Evolutionary conservation across 352 stramenopile genomes (phyloP).

Genomic region (Globisporangium spinosum): DNA sequence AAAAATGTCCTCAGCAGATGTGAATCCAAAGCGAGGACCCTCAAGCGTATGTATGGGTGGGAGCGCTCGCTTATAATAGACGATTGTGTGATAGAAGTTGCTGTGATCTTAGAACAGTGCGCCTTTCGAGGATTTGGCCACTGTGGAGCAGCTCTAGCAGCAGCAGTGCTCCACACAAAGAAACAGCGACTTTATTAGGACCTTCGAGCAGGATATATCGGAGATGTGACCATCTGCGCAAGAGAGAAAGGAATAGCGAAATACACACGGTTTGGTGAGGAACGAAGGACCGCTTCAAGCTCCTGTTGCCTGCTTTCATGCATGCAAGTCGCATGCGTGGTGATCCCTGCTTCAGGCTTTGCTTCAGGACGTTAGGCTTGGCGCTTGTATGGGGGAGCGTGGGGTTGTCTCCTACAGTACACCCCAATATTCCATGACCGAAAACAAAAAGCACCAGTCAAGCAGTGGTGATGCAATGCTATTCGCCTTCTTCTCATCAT

Average conservation of each 20-base stretch:
- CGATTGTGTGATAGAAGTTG: neutral
- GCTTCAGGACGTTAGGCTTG: neutral
- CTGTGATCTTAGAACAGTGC: too few relatives aligned
- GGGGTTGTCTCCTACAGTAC: neutral
- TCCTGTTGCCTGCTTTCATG: neutral
- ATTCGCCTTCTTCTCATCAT: neutral
- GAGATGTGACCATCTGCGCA: neutral
- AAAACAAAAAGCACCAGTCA: neutral
- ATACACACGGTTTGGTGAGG: neutral
- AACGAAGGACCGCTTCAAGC: neutral
- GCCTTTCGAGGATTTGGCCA: too few relatives aligned
- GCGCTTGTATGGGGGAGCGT: neutral
- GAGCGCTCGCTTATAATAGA: too few relatives aligned
- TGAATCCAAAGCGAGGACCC: neutral
- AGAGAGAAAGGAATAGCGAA: neutral
- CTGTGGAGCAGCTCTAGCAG: too few relatives aligned
- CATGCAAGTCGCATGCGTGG: neutral
- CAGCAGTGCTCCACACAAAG: neutral
- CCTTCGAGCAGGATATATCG: neutral
- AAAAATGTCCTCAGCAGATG: neutral
- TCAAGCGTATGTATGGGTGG: too few relatives aligned
- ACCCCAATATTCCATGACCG: neutral
- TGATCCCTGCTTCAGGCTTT: neutral
- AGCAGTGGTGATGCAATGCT: neutral
- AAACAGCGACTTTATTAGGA: too few relatives aligned